Conservation (phyloP, 2,329 filamentous ascomycete genomes). For the Alternaria burnsii region DNA sequence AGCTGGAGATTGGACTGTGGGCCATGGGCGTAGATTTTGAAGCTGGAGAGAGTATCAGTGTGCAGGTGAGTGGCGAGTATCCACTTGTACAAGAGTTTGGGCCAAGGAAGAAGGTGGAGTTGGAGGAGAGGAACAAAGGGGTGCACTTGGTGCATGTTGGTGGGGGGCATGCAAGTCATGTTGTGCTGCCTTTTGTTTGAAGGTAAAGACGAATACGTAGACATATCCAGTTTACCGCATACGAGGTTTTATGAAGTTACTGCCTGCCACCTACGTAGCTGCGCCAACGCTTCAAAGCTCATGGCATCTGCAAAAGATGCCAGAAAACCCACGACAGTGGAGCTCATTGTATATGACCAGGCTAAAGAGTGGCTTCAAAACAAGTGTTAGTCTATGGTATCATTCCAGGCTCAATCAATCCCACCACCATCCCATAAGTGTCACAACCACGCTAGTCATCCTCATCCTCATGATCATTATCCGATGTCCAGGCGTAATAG, state of each 20-base stretch:
- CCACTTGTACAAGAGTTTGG: slow-evolving; percentile 17
- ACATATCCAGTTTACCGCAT: no score
- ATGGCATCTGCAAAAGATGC: no score
- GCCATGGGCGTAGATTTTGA: slow-evolving; percentile 56
- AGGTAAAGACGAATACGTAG: not conserved
- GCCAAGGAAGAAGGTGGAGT: slow-evolving; percentile 4
- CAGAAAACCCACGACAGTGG: no score
- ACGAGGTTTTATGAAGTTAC: no score
- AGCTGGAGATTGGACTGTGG: slow-evolving; percentile 34
- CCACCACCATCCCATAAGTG: not conserved
- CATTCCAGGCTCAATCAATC: slow-evolving; percentile 3
- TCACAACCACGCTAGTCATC: not conserved
- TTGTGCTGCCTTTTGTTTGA: slow-evolving; percentile 13
- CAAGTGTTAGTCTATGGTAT: slow-evolving; percentile 19
- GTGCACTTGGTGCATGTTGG: slow-evolving; percentile 19
- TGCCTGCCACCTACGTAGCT: no score
- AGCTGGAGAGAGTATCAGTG: slow-evolving; percentile 23
- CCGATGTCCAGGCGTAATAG: not conserved
- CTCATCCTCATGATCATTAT: not conserved
- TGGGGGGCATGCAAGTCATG: slow-evolving; percentile 12
- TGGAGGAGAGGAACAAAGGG: slow-evolving; percentile 19
- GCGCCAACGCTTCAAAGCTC: no score
- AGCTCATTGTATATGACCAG: no score
- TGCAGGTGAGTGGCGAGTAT: slow-evolving; percentile 17
- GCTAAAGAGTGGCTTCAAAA: not conserved